phyloP scores from a whole-genome alignment of 164 flowering plant genomes.

The Euptelea pleiosperma region DNA sequence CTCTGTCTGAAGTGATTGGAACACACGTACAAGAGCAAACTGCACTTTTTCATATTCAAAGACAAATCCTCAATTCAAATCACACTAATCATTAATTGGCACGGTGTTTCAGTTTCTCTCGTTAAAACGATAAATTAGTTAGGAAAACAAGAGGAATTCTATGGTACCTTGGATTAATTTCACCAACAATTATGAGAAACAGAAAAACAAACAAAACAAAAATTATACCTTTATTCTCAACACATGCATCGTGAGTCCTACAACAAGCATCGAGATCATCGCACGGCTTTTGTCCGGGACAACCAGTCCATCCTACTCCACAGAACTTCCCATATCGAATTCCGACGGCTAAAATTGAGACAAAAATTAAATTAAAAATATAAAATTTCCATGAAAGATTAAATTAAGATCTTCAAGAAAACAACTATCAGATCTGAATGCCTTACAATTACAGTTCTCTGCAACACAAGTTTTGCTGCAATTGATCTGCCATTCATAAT shows the following conservation, averaged over 20 bases:
- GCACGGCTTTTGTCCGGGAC: conserved; percentile 90
- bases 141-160: too few species aligned
- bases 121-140: too few species aligned
- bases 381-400: background rate
- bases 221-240: conserved; percentile 41
- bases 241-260: conserved; percentile 83
- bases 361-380: background rate
- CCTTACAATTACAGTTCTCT: conserved; percentile 62
- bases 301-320: conserved; percentile 90
- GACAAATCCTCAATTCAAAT: too few species aligned
- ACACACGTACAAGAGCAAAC: too few species aligned
- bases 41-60: too few species aligned
- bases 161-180: background rate
- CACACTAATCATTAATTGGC: too few species aligned
- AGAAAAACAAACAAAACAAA: background rate
- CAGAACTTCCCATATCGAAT: conserved; percentile 84
- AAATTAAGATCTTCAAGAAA: background rate
- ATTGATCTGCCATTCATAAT: conserved; percentile 30
- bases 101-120: too few species aligned
- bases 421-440: background rate
- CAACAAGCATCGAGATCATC: conserved; percentile 96
- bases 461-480: conserved; percentile 79
- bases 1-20: too few species aligned
- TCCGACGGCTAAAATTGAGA: conserved; percentile 17
- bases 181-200: background rate